Conservation (phyloP, 345 rosid species). For the Sonneratia alba region DNA sequence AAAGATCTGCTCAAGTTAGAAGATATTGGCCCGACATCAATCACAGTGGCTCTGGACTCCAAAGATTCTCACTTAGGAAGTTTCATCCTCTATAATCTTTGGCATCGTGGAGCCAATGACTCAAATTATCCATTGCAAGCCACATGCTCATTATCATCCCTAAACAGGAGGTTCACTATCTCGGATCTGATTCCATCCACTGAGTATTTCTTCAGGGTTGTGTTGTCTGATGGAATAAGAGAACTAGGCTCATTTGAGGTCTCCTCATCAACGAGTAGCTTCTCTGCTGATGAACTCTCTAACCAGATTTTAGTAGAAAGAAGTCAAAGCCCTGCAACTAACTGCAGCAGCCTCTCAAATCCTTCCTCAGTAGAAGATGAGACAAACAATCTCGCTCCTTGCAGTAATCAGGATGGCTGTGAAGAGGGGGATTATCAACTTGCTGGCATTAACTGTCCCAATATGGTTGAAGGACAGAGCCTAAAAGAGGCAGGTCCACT, state of each 20-base stretch:
- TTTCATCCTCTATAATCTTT: constrained; percentile 45
- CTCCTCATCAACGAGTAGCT: constrained; percentile 25
- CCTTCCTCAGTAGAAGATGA: constrained; percentile 88
- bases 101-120: constrained; percentile 66
- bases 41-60: constrained; percentile 48
- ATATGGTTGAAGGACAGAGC: constrained; percentile 17
- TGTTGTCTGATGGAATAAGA: constrained; percentile 36
- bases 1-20: constrained; percentile 50
- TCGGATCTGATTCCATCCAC: constrained; percentile 56
- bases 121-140: constrained; percentile 49
- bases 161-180: constrained; percentile 52
- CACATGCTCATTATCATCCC: constrained; percentile 54
- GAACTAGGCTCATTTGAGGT: constrained; percentile 47
- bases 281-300: constrained; percentile 28
- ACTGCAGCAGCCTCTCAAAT: constrained; percentile 79
- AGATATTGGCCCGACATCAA: constrained; percentile 52
- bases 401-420: constrained; percentile 32
- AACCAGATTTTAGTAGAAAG: constrained; percentile 46
- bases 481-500: constrained; percentile 16
- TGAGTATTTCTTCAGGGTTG: constrained; percentile 58
- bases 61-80: constrained; percentile 29
- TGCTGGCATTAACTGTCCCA: constrained; percentile 18
- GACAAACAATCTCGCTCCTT: constrained; percentile 40
- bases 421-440: constrained; percentile 35
- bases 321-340: constrained; percentile 89